Base-by-base conservation (phyloP, 2,329 filamentous ascomycete species). In the Coniosporium tulheliwenetii region DNA sequence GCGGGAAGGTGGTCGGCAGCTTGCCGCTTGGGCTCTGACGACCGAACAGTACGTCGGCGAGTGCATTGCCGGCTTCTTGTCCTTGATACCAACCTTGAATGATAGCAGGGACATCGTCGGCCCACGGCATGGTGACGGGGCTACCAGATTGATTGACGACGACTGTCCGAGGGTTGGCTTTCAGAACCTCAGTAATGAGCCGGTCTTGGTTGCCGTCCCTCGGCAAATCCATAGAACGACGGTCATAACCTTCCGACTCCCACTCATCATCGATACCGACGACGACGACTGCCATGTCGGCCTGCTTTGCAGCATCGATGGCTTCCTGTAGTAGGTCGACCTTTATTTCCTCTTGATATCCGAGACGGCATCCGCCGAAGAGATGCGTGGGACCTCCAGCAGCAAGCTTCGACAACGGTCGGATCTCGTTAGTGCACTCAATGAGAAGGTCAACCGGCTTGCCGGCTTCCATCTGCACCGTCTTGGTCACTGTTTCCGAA, bases 251-350 rank as follows among this genome's bases (percentile, higher is more conserved):
- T 52, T 83, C 44, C 12, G 39, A 39, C 15, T 45, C 43, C 30
- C 41, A 42, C 31, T 44, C 43, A 7, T 36, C 41, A 19, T 30
- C 36, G 12, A 40, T 85, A 30, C 81, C 81, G 1, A 85, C 79
- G 0, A 85, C 66, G 0, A 85, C 78, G 5, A 85, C 69, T 5
- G 81, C 80, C 2, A 85, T 73, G 50, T 85, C 81, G 2, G 80
- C 78, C 8, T 68, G 69, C 49, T 77, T 63, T 1, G 79, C 79
- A 1, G 73, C 73, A 0, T 71, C 62, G n/a, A 85, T 57, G 5
- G 81, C 81, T 50, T 76, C 78, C 0, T 36, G 15, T 10, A 41
- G 33, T 12, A 39, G 36, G 16, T 38, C 35, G 2, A 43, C 37
- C 19, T 26, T 26, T 26, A 26, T 26, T 47, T 77, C 69, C 48